Base-by-base conservation (phyloP, 768 basidiomycete genomes). In the Tylopilus vinaceipallidus region DNA sequence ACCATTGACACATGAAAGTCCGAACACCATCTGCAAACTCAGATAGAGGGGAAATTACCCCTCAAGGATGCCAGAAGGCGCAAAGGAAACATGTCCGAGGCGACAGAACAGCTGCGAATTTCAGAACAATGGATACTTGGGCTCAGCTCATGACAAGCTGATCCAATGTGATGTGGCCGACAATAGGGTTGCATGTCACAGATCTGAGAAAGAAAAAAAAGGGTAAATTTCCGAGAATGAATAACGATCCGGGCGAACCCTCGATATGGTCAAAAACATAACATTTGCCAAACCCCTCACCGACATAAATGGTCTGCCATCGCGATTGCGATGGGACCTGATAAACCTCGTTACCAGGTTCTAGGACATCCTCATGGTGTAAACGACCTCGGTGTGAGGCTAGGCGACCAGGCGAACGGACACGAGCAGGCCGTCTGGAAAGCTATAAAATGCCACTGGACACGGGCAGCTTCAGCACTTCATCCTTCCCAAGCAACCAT, bases 1-100 rank as follows among this genome's bases (percentile, higher is more conserved):
- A 62, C 53, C 53, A 61, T 52, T 52, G 56, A 64, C 62, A 61
- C 53, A 61, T 62, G 59, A 65, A 65, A 65, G 65, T 65, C 63
- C 63, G 65, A 67, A 64, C 46, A 35, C 43, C 44, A 40, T 41
- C 54, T 58, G 62, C 30, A 66, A 64, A 64, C 64, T 64, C 64
- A 66, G 59, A 56, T 50, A 57, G 50, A 52, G 48, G 45, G 53
- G 46, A 50, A 57, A 49, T 59, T 55, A 42, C 49, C 45, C 49
- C 43, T 45, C 54, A 46, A 47, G 38, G 41, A 51, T 36, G 44
- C 51, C 40, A 44, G 45, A 32, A 45, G 46, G 40, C 50, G 35
- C 34, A 42, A 53, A 43, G 42, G 30, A 50, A 35, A 40, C 45
- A 36, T 20, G 37, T 50, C 39, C 48, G 27, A 39, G 42, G 45